Conservation (phyloP, 148 eudicot species). For the Suaeda aralocaspica region DNA sequence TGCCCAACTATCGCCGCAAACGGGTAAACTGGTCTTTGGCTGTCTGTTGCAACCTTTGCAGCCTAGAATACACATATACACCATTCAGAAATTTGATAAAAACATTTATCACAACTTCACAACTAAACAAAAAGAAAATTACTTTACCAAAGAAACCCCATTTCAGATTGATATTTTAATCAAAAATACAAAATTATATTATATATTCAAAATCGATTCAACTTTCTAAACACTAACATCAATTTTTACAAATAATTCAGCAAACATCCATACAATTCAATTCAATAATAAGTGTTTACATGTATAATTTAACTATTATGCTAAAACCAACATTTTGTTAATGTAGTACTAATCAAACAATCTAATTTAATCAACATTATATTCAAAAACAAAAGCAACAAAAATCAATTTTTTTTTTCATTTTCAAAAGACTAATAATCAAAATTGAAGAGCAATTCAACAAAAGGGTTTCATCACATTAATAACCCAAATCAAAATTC, state of each 20-base stretch:
- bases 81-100: neutral
- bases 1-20: slow-evolving; percentile 97
- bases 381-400: no score
- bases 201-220: no score
- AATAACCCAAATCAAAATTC: neutral
- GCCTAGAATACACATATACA: slow-evolving; percentile 36
- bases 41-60: slow-evolving; percentile 64
- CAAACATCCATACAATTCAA: no score
- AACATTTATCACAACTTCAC: neutral
- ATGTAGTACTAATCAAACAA: neutral
- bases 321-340: neutral
- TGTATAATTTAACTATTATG: no score
- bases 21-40: slow-evolving; percentile 88
- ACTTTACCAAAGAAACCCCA: neutral
- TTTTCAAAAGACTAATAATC: neutral
- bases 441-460: neutral
- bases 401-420: neutral
- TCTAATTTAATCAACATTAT: neutral
- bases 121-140: no score
- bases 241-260: no score
- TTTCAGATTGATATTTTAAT: neutral
- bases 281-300: no score
- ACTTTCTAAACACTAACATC: no score
- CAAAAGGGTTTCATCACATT: neutral
- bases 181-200: no score